phyloP scores from a whole-genome alignment of 2,329 filamentous ascomycete genomes.

The Scolecobasidium constrictum region DNA sequence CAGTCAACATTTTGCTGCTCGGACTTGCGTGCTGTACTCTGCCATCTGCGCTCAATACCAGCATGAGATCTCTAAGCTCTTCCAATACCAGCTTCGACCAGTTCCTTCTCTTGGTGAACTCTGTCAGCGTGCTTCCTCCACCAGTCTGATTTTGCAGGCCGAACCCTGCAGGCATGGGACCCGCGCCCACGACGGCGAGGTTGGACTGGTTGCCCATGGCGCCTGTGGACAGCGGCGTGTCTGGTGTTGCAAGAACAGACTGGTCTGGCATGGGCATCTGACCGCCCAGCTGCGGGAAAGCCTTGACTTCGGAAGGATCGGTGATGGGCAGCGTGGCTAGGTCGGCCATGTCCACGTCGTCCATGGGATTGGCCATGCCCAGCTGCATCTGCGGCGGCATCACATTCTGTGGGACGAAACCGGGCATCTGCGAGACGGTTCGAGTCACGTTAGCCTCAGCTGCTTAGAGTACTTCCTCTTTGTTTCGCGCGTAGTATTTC shows the following conservation, averaged over 20 bases:
- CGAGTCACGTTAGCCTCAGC: too few relatives aligned
- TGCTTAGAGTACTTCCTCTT: too few relatives aligned
- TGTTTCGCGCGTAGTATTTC: too few relatives aligned
- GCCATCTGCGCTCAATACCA: slow-evolving; percentile 77
- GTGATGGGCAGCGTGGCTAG: not conserved
- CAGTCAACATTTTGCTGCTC: slow-evolving; percentile 62
- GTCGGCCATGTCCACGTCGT: not conserved
- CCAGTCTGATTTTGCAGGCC: slow-evolving; percentile 21
- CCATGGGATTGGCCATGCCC: not conserved
- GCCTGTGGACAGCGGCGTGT: not conserved
- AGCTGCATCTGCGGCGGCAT: not conserved
- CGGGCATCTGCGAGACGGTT: too few relatives aligned
- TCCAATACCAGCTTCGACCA: slow-evolving; percentile 87
- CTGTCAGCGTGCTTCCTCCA: slow-evolving; percentile 46
- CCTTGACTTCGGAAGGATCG: not conserved
- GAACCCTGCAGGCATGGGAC: slow-evolving; percentile 45
- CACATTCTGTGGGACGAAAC: not conserved
- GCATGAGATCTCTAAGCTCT: slow-evolving; percentile 78
- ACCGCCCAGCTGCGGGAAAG: not conserved
- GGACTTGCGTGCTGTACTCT: slow-evolving; percentile 79
- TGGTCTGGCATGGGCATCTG: not conserved
- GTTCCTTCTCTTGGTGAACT: slow-evolving; percentile 57
- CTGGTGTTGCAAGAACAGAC: not conserved
- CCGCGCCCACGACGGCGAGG: slow-evolving; percentile 39
- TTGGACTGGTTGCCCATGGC: slow-evolving; percentile 3